Percentiles rank a stretch among this genome's conserved stretches.
These are phyloP conservation scores for Heliamphora pulchella DNA, from an alignment of 179 eudicot species.

Conservation along the genomic window DNA sequence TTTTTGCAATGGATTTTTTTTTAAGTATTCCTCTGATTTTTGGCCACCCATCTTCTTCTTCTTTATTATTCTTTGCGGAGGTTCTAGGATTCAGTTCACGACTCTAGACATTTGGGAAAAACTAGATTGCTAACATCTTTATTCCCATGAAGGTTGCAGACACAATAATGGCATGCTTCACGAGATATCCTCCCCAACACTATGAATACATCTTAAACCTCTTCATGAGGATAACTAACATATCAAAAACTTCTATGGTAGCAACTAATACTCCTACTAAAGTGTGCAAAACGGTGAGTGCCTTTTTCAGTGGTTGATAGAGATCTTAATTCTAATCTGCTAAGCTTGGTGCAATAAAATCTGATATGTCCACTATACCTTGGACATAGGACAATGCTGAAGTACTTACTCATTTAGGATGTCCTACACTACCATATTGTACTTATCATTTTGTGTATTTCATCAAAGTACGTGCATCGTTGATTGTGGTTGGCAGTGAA, in stretches of 20 bases:
- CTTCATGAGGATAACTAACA: constrained; percentile 12
- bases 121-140: constrained; percentile 48
- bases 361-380: neutral
- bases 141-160: constrained; percentile 38
- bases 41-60: constrained; percentile 12
- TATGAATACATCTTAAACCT: neutral
- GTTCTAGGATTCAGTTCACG: constrained; percentile 79
- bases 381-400: neutral
- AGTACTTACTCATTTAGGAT: neutral
- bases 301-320: neutral
- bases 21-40: neutral
- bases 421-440: no score
- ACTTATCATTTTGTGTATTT: no score
- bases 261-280: constrained; percentile 20
- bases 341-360: constrained; percentile 3
- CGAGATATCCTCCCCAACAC: neutral
- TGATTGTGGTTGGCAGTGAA: no score
- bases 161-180: constrained; percentile 67
- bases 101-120: constrained; percentile 64
- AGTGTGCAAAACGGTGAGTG: constrained; percentile 42
- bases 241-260: constrained; percentile 74
- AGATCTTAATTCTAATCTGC: neutral
- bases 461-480: no score
- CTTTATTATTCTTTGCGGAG: constrained; percentile 35
- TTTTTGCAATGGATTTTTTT: neutral